Conservation (phyloP, 2,329 filamentous ascomycete genomes). For the Penicillium sp. region DNA sequence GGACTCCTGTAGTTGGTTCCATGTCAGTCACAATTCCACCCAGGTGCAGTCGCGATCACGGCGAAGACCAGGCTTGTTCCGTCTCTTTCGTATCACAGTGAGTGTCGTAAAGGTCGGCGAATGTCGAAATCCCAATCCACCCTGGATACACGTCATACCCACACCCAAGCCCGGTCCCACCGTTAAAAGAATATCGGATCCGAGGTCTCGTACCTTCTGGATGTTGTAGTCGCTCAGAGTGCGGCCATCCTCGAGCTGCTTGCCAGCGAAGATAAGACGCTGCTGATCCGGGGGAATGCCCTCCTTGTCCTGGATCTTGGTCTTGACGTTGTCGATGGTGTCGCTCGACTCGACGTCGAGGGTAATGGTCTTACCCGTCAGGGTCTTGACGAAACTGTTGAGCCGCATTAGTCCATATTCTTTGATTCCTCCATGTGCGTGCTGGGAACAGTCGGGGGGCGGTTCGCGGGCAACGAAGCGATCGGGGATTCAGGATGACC, state of each 20-base stretch:
- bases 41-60: slow-evolving; percentile 1
- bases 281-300: slow-evolving; percentile 97
- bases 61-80: neutral
- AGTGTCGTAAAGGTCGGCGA: neutral
- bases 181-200: slow-evolving; percentile 7
- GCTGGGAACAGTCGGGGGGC: slow-evolving; percentile 17
- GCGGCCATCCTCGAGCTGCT: slow-evolving; percentile 98
- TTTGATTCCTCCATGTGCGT: slow-evolving; percentile 19
- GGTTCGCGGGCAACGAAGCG: slow-evolving; percentile 24
- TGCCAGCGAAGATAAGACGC: slow-evolving; percentile 97
- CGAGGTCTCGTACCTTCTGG: slow-evolving; percentile 72
- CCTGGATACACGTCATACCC: slow-evolving; percentile 5
- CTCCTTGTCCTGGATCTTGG: slow-evolving; percentile 99
- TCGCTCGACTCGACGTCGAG: slow-evolving; percentile 98
- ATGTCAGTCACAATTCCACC: slow-evolving; percentile 32
- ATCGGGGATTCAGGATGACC: slow-evolving; percentile 46
- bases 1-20: slow-evolving; percentile 67
- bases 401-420: slow-evolving; percentile 26
- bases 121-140: slow-evolving; percentile 2
- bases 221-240: slow-evolving; percentile 99
- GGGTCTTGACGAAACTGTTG: slow-evolving; percentile 96
- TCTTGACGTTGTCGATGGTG: slow-evolving; percentile 99
- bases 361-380: slow-evolving; percentile 99
- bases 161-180: slow-evolving; percentile 7
- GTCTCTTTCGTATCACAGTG: slow-evolving; percentile 11